Evolutionary conservation across 2,329 filamentous ascomycete genomes (phyloP).

Genomic region (Metarhizium sp.): DNA sequence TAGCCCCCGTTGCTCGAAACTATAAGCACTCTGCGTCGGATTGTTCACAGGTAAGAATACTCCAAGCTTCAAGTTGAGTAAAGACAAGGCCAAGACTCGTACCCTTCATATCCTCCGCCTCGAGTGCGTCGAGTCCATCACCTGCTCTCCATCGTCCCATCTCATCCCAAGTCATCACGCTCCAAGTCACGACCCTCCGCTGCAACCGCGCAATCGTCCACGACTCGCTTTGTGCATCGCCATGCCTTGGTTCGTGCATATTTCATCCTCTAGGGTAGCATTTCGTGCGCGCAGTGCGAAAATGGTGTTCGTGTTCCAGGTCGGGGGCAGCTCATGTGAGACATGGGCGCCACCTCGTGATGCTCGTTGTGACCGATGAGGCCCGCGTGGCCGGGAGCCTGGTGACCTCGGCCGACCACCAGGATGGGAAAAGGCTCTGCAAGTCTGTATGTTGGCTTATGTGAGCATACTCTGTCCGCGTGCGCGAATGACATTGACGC

Average conservation of each 20-base stretch:
- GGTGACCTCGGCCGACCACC: neutral
- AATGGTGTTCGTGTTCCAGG: neutral
- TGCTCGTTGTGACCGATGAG: neutral
- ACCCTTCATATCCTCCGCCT: neutral
- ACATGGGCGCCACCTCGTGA: neutral
- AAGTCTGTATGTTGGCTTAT: no score
- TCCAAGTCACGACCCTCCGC: slow-evolving; percentile 1
- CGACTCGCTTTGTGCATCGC: neutral
- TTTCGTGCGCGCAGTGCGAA: neutral
- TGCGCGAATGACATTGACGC: no score
- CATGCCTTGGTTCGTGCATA: neutral
- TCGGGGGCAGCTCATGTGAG: slow-evolving; percentile 3
- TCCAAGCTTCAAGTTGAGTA: no score
- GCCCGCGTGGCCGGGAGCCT: neutral
- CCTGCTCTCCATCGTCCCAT: neutral
- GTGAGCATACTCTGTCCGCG: no score
- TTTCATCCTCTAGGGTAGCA: neutral
- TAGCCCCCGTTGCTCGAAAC: no score
- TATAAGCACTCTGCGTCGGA: no score
- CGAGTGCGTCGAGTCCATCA: neutral
- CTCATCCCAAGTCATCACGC: neutral
- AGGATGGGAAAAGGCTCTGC: no score
- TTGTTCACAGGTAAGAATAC: no score
- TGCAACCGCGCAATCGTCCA: neutral
- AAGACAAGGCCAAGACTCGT: no score